Evolutionary conservation across 768 basidiomycete species (phyloP).

Genomic region (Lactarius quietus): DNA sequence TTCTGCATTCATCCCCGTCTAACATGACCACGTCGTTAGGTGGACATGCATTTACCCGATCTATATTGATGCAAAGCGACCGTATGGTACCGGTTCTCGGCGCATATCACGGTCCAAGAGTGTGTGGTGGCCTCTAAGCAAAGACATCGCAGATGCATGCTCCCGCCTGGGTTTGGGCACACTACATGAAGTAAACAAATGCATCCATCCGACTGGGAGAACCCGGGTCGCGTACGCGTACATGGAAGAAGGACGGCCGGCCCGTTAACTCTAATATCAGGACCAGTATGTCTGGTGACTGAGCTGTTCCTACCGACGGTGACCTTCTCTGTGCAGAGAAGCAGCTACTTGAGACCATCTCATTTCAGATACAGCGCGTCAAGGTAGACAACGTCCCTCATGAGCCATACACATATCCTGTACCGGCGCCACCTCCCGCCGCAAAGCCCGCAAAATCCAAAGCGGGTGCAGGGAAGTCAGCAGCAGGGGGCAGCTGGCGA

Average conservation of each 20-base stretch:
- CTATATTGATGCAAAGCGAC: slow-evolving; percentile 93
- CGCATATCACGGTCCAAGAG: slow-evolving; percentile 74
- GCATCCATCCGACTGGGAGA: slow-evolving; percentile 97
- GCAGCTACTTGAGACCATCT: slow-evolving; percentile 70
- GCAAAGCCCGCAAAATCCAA: slow-evolving; percentile 33
- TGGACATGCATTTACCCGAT: slow-evolving; percentile 98
- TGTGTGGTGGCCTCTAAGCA: slow-evolving; percentile 94
- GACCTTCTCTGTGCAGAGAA: slow-evolving; percentile 46
- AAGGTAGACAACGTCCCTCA: slow-evolving; percentile 70
- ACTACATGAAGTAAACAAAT: slow-evolving; percentile 87
- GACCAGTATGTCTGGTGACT: slow-evolving; percentile 55
- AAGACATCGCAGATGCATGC: slow-evolving; percentile 86
- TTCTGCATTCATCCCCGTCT: slow-evolving; percentile 17
- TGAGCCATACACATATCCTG: slow-evolving; percentile 51
- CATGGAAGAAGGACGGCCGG: slow-evolving; percentile 82
- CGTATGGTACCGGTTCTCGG: slow-evolving; percentile 79
- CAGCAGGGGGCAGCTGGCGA: slow-evolving; percentile 26
- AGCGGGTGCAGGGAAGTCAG: slow-evolving; percentile 25
- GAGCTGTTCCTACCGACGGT: slow-evolving; percentile 1
- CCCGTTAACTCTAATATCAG: slow-evolving; percentile 65
- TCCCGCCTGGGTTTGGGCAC: slow-evolving; percentile 71
- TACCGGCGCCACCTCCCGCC: slow-evolving; percentile 28
- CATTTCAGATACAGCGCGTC: slow-evolving; percentile 63
- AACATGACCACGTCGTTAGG: slow-evolving; percentile 39
- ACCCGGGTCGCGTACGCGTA: slow-evolving; percentile 92